Conservation (phyloP, 345 rosid species). For the Excoecaria agallocha region DNA sequence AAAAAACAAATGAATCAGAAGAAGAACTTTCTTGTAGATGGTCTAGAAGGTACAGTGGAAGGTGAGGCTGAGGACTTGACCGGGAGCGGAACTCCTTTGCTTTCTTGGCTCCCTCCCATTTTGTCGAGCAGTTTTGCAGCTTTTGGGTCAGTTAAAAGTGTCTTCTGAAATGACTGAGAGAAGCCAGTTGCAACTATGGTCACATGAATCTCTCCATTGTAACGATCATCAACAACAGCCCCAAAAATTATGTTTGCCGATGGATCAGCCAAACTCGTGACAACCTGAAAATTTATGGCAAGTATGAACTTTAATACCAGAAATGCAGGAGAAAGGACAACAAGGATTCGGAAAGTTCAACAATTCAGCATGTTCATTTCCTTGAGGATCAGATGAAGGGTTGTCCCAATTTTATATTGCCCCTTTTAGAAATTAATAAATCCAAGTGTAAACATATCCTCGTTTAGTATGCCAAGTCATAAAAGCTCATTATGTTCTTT, state of each 20-base stretch:
- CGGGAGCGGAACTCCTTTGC: constrained; percentile 51
- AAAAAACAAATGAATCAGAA: constrained; percentile 38
- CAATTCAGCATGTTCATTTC: neutral
- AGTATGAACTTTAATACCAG: neutral
- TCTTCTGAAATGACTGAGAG: constrained; percentile 91
- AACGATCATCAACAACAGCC: constrained; percentile 95
- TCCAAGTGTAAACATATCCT: neutral
- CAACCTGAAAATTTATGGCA: constrained; percentile 53
- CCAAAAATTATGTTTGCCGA: constrained; percentile 98
- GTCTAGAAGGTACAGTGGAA: constrained; percentile 47
- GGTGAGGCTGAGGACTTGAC: constrained; percentile 43
- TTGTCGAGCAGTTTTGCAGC: constrained; percentile 62
- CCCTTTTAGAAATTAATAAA: neutral
- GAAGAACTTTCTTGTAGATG: constrained; percentile 70
- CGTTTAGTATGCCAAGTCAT: neutral
- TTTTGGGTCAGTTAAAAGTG: constrained; percentile 69
- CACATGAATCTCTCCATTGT: constrained; percentile 91
- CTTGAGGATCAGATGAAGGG: neutral
- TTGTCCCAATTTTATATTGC: neutral
- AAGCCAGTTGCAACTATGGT: constrained; percentile 96
- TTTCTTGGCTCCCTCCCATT: constrained; percentile 49
- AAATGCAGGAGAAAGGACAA: neutral
- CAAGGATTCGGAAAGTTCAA: neutral
- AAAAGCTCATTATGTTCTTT: neutral
- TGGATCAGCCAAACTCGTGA: constrained; percentile 96